phyloP scores from a whole-genome alignment of 176 grass and related monocot species.

The Elaeis guineensis region DNA sequence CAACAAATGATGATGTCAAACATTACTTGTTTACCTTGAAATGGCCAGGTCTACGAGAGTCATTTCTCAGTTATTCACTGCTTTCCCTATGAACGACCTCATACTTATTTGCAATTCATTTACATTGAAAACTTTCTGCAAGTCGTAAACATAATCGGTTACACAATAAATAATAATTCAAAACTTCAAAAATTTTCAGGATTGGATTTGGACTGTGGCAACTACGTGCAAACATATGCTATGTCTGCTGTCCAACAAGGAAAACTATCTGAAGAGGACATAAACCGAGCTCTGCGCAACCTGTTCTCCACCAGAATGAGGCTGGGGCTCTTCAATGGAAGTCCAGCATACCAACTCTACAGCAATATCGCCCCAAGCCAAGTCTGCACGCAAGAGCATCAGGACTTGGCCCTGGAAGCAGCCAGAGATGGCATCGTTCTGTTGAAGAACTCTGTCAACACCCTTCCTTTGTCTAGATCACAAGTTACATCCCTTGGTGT shows the following conservation, averaged over 20 bases:
- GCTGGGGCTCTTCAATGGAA: constrained; percentile 72
- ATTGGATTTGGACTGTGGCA: constrained; percentile 58
- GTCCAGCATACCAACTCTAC: constrained; percentile 33
- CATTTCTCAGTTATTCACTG: too few relatives aligned
- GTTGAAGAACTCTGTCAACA: constrained; percentile 37
- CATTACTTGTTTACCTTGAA: too few relatives aligned
- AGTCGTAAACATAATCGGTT: too few relatives aligned
- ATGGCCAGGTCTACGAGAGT: too few relatives aligned
- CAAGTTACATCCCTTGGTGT: constrained; percentile 24
- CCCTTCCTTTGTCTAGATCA: constrained; percentile 28
- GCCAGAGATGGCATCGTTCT: constrained; percentile 70
- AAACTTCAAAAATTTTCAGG: constrained; percentile 36
- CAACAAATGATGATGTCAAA: too few relatives aligned
- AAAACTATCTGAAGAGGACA: constrained; percentile 40
- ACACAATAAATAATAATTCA: too few relatives aligned
- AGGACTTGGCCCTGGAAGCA: constrained; percentile 51
- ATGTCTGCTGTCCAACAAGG: constrained; percentile 24
- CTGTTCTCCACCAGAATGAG: constrained; percentile 49
- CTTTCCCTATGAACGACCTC: too few relatives aligned
- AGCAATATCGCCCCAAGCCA: constrained; percentile 30
- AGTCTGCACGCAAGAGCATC: constrained; percentile 46
- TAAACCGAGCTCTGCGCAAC: constrained; percentile 52
- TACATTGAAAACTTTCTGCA: too few relatives aligned
- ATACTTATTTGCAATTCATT: too few relatives aligned
- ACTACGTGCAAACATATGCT: constrained; percentile 32